Percentiles rank a stretch among this genome's conserved stretches.
These are phyloP conservation scores for Naumovozyma baii DNA, from an alignment of 805 yeast genomes.

Conservation along the genomic window DNA sequence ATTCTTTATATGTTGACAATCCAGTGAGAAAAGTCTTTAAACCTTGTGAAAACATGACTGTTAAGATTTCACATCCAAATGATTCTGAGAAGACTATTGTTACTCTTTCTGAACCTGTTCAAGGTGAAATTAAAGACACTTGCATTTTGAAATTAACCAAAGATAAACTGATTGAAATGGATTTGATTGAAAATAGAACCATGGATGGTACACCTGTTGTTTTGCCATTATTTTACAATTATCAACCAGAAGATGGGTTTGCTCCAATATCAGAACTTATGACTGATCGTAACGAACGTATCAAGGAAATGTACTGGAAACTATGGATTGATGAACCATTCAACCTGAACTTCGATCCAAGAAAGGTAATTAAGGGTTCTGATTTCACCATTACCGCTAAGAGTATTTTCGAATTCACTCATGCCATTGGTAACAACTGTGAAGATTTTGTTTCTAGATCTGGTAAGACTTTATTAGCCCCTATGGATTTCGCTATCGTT, in stretches of 20 bases:
- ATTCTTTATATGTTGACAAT: constrained; percentile 64
- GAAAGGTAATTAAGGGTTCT: constrained; percentile 61
- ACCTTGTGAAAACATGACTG: constrained; percentile 56
- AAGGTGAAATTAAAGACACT: constrained; percentile 59
- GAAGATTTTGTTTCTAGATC: constrained; percentile 90
- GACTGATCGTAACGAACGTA: constrained; percentile 84
- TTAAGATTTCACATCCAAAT: constrained; percentile 47
- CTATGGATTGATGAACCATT: constrained; percentile 79
- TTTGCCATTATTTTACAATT: constrained; percentile 68
- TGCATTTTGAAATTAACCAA: constrained; percentile 49
- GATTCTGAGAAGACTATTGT: constrained; percentile 49
- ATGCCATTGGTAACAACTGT: constrained; percentile 93
- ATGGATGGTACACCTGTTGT: constrained; percentile 65
- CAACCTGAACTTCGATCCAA: constrained; percentile 55
- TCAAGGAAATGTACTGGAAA: constrained; percentile 95
- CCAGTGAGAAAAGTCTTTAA: constrained; percentile 73
- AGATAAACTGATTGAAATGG: constrained; percentile 50
- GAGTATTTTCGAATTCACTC: constrained; percentile 85
- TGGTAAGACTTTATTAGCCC: constrained; percentile 79
- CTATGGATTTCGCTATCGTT: constrained; percentile 98
- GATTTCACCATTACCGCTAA: constrained; percentile 58
- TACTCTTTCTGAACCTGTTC: constrained; percentile 58
- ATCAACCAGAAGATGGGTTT: constrained; percentile 80
- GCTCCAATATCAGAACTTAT: constrained; percentile 89
- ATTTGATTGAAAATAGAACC: constrained; percentile 81